phyloP scores from a whole-genome alignment of 2,329 filamentous ascomycete species.

The Metarhizium sp. region DNA sequence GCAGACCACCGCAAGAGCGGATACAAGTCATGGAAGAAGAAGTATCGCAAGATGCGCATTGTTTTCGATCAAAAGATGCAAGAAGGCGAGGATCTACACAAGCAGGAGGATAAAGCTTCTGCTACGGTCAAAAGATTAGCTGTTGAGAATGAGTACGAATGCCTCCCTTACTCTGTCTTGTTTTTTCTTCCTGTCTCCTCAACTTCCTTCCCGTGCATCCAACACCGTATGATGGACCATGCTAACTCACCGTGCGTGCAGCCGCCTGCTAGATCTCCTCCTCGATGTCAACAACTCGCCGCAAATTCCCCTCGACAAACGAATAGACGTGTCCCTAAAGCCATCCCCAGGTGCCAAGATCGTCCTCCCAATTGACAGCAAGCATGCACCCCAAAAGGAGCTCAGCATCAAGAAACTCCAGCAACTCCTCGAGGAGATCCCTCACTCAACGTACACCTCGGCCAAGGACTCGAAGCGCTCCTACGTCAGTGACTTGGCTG shows the following conservation, averaged over 20 bases:
- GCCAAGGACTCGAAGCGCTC: constrained; percentile 56
- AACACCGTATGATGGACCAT: neutral
- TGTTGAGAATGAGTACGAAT: constrained; percentile 79
- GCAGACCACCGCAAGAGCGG: constrained; percentile 32
- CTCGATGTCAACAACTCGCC: constrained; percentile 80
- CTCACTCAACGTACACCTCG: constrained; percentile 40
- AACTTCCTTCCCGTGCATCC: neutral
- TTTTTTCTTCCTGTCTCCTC: neutral
- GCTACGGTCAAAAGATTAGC: constrained; percentile 75
- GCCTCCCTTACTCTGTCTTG: neutral
- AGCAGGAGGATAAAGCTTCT: constrained; percentile 70
- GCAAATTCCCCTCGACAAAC: constrained; percentile 65
- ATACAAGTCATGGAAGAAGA: constrained; percentile 76
- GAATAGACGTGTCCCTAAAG: constrained; percentile 58
- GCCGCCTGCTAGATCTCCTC: constrained; percentile 79
- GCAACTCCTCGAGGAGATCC: constrained; percentile 41
- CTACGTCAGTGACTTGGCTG: constrained; percentile 37
- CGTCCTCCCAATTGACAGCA: constrained; percentile 21
- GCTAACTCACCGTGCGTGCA: constrained; percentile 26
- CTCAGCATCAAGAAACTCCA: constrained; percentile 38
- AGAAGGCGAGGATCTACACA: constrained; percentile 73
- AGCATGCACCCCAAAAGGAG: constrained; percentile 29
- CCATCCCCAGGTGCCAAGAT: constrained; percentile 31
- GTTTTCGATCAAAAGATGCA: constrained; percentile 70
- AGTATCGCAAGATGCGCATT: constrained; percentile 86